Conservation (phyloP, 169 alveolate species). For the Pseudocohnilembus persalinus region DNA sequence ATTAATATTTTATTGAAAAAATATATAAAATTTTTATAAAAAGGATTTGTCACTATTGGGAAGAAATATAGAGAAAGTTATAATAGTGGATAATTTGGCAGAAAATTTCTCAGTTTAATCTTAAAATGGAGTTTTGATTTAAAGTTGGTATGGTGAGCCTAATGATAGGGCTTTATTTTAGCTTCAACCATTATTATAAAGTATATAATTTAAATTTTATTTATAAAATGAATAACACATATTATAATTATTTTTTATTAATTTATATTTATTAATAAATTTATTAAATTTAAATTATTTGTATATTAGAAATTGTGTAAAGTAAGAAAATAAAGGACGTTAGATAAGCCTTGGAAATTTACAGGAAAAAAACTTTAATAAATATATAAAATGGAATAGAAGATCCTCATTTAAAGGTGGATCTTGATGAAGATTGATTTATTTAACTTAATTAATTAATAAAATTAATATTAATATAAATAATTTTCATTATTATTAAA, state of each 20-base stretch:
- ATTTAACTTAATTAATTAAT: no score
- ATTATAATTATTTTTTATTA: no score
- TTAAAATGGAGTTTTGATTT: conserved; percentile 86
- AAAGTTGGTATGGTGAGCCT: conserved; percentile 21
- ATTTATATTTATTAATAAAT: background rate
- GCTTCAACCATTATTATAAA: conserved; percentile 1
- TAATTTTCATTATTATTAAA: no score
- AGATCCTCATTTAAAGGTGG: conserved; percentile 15
- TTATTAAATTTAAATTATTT: background rate
- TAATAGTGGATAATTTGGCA: conserved; percentile 90
- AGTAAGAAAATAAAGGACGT: conserved; percentile 18
- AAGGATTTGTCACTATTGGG: conserved; percentile 86
- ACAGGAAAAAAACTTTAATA: conserved; percentile 4
- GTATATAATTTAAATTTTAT: background rate
- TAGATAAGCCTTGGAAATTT: conserved; percentile 8
- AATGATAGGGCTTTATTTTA: conserved; percentile 19
- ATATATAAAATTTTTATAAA: conserved; percentile 33
- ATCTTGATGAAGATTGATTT: background rate
- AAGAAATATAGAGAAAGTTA: conserved; percentile 74
- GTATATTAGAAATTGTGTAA: background rate
- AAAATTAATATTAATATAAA: no score
- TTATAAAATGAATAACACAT: no score
- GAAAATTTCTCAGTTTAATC: conserved; percentile 85
- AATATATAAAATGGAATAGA: conserved; percentile 20
- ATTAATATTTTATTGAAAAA: background rate